Base-by-base conservation (phyloP, 2,329 filamentous ascomycete genomes). In the Colletotrichum noveboracense region DNA sequence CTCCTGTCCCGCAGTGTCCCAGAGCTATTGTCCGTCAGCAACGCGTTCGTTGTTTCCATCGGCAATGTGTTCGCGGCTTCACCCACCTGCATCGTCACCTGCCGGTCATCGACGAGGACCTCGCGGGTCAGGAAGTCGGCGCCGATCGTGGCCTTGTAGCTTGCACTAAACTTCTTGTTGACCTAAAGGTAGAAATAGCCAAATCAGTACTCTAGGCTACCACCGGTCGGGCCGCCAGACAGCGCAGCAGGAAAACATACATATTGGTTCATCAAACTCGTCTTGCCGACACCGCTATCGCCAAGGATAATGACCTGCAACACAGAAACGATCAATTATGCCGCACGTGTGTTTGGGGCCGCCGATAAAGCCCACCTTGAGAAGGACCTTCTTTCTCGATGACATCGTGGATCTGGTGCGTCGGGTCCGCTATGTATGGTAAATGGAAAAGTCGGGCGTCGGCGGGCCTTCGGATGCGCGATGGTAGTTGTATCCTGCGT, bases 251-350 rank as follows among this genome's bases (percentile, higher is more conserved):
- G 26, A 55, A 48, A 36, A 70, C 94, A 86, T 93, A 98, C 97
- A 95, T 98, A 99, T 98, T 99, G 97, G 89, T 99, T 99, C 97
- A 99, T 99, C 92, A 99, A 93, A 87, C 96, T 98, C 77, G 97
- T 99, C 91, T 99, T 99, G 85, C 97, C 97, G 78, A 99, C 97
- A 88, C 97, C 97, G 87, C 96, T 98, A 87, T 99, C 97, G 81
- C 97, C 97, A 81, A 99, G 93, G 87, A 99, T 98, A 83, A 99
- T 99, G 83, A 99, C 96, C 96, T 98, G 82, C 61, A 78, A 68
- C 28, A 48, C 34, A n/a, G 16, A 6, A 66, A 30, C 61, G 16
- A 66, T 76, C 60, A 74, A 65, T 69, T 74, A 74, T 73, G 43
- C 58, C 34, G 74, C 58, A 64, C 43, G 18, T 38, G 28, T n/a